phyloP scores from a whole-genome alignment of 164 flowering plant species.

The Vitis amurensis region DNA sequence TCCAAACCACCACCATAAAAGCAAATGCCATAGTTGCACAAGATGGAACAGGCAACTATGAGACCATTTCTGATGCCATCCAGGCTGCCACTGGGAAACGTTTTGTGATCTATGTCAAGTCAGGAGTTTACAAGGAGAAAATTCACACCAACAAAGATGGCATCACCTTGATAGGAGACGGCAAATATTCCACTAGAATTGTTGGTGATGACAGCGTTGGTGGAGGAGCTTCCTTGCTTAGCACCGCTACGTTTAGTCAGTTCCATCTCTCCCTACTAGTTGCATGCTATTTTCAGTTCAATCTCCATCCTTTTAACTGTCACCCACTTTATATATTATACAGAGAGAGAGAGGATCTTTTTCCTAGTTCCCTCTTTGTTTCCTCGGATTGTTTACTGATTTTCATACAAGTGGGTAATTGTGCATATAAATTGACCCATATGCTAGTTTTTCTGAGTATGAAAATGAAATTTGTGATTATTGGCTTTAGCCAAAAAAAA shows the following conservation, averaged over 20 bases:
- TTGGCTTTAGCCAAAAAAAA: too few relatives aligned
- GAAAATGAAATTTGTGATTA: too few relatives aligned
- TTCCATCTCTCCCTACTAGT: conserved; percentile 5
- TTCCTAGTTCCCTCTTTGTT: too few relatives aligned
- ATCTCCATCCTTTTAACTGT: too few relatives aligned
- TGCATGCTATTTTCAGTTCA: background rate
- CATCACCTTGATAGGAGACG: conserved; percentile 51
- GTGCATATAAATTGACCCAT: too few relatives aligned
- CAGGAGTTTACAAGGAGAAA: conserved; percentile 49
- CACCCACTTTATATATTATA: too few relatives aligned
- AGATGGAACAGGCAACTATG: conserved; percentile 48
- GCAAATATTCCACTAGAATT: conserved; percentile 41
- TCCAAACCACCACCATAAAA: conserved; percentile 20
- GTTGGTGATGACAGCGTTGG: conserved; percentile 28
- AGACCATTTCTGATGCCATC: conserved; percentile 38
- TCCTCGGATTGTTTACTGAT: too few relatives aligned
- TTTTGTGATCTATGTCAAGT: conserved; percentile 52
- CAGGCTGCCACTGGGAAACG: conserved; percentile 40
- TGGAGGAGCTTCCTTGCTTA: conserved; percentile 33
- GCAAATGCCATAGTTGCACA: conserved; percentile 49
- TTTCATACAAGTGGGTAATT: too few relatives aligned
- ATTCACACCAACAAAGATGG: conserved; percentile 40
- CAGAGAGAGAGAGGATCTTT: too few relatives aligned
- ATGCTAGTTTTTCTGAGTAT: too few relatives aligned
- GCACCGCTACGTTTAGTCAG: conserved; percentile 50